Conservation (phyloP, 306 rosid species). For the Parietaria judaica region DNA sequence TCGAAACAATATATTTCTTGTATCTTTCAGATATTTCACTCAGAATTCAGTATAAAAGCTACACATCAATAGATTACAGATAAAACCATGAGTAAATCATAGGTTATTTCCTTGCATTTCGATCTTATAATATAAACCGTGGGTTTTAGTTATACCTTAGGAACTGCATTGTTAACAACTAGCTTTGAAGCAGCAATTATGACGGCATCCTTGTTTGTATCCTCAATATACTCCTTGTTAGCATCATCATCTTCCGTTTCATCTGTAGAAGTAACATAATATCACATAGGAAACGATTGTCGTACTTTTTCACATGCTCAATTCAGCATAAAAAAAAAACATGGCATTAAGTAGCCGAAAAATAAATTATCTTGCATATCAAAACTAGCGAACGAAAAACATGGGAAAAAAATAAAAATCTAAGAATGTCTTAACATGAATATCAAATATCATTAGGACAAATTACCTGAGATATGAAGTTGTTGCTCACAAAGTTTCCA, state of each 20-base stretch:
- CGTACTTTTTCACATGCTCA: not conserved
- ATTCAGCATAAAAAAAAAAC: no score
- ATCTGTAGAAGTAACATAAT: conserved; percentile 35
- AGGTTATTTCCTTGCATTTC: no score
- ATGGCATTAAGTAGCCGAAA: no score
- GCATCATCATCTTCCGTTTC: conserved; percentile 75
- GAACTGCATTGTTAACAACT: conserved; percentile 46
- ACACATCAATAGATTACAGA: not conserved
- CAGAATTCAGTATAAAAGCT: not conserved
- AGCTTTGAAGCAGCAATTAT: conserved; percentile 77
- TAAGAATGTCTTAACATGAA: not conserved
- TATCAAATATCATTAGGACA: not conserved
- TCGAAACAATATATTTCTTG: not conserved
- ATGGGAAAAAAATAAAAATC: no score
- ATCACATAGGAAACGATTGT: not conserved
- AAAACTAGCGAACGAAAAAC: no score
- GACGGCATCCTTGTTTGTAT: conserved; percentile 61
- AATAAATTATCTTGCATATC: no score
- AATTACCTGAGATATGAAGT: conserved; percentile 61
- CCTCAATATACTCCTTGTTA: conserved; percentile 71
- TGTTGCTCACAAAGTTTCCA: conserved; percentile 79
- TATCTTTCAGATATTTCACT: not conserved
- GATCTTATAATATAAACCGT: no score
- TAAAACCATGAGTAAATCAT: not conserved
- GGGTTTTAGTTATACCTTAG: conserved; percentile 44